Percentiles rank a stretch among this genome's conserved stretches.
Conservation (phyloP, 768 basidiomycete genomes). For the Tylopilus rubrobrunneus region DNA sequence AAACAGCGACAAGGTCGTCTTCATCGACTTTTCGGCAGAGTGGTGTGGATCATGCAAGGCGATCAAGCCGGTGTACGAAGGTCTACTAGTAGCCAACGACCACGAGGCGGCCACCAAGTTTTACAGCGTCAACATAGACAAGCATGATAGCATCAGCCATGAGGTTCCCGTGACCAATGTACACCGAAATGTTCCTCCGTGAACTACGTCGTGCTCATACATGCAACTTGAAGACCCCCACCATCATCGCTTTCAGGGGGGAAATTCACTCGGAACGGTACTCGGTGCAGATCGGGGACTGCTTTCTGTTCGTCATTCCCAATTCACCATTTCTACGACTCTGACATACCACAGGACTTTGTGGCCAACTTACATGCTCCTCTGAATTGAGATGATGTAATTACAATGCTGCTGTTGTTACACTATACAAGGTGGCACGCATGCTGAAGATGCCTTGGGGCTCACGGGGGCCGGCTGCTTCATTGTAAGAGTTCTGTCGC, state of each 20-base stretch:
- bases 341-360: neutral
- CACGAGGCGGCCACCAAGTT: neutral
- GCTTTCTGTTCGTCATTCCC: neutral
- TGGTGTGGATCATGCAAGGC: conserved; percentile 3
- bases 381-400: neutral
- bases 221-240: neutral
- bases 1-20: neutral
- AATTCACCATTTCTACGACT: neutral
- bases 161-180: neutral
- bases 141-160: conserved; percentile 5
- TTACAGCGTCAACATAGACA: conserved; percentile 34
- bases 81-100: conserved; percentile 1
- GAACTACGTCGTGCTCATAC: neutral
- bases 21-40: conserved; percentile 9
- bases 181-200: neutral
- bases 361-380: neutral
- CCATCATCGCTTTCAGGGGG: neutral
- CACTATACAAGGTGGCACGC: conserved; percentile 65
- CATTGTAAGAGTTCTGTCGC: conserved; percentile 69
- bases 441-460: conserved; percentile 65
- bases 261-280: neutral
- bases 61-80: conserved; percentile 2
- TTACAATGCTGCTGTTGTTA: neutral
- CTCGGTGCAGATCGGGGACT: neutral
- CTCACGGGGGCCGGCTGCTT: conserved; percentile 67